Base-by-base conservation (phyloP, 768 basidiomycete genomes). In the Hebeloma cylindrosporum region DNA sequence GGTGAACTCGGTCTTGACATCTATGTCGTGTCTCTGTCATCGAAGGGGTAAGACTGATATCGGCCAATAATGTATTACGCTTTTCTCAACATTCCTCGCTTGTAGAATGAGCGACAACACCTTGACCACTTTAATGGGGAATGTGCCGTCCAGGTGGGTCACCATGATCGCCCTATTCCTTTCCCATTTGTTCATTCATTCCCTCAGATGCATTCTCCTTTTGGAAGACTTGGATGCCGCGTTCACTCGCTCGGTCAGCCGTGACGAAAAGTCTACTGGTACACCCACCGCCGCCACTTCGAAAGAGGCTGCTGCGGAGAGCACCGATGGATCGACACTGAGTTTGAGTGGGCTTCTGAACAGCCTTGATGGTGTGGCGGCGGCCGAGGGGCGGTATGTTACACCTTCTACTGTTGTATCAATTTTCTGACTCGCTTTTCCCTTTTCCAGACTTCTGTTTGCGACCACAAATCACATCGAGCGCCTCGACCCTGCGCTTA, bases 381-480 rank as follows among this genome's bases (percentile, higher is more conserved):
- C 87, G 50, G 86, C 85, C 47, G 86, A 91, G 63, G 89, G 89
- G 64, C 82, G 89, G 85, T 89, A 60, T 56, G 86, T 73, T 21
- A 16, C 16, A n/a, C n/a, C 36, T 36, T 25, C 8, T 14, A 20
- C 34, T 22, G 16, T 31, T 30, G 9, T 13, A 23, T 28, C 34
- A 17, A n/a, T 29, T 30, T 34, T 54, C 45, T 50, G 23, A 53
- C 37, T n/a, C n/a, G n/a, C n/a, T 33, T 26, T 50, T 52, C 33
- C 43, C 36, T 47, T 54, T 51, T 49, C 37, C 56, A 84, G 88
- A 29, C 75, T 95, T 47, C 73, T 94, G 7, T 93, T 94, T 64
- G 92, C 91, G 41, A 93, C 90, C 5, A 93, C 90, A 9, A 96
- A 96, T 67, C 93, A 95, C 61, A 90, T 93, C 56, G 91, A 95